These are phyloP conservation scores for Phanerodontia chrysosporium DNA, from an alignment of 768 basidiomycete genomes.

Conservation along the genomic window DNA sequence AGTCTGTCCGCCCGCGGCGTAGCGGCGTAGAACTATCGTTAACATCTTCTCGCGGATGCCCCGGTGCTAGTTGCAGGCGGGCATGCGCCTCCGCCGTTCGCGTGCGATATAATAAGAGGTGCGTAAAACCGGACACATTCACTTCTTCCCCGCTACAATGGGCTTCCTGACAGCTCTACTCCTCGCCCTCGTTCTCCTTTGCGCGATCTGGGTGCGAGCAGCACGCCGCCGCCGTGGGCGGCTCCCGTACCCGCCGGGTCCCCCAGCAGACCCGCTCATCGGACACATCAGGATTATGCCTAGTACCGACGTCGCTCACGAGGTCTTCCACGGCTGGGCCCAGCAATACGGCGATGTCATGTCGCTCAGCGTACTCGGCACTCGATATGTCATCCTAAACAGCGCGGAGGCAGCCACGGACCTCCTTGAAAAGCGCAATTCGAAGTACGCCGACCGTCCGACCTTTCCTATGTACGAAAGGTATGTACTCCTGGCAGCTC, in stretches of 20 bases:
- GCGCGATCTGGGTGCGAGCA: too few relatives aligned
- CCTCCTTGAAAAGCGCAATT: slow-evolving; percentile 34
- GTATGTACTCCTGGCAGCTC: slow-evolving; percentile 6
- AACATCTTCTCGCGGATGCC: too few relatives aligned
- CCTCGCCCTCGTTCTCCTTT: neutral
- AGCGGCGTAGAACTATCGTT: too few relatives aligned
- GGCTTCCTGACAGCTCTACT: too few relatives aligned
- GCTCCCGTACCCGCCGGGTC: slow-evolving; percentile 28
- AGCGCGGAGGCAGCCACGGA: slow-evolving; percentile 28
- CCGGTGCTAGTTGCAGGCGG: too few relatives aligned
- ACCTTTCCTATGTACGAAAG: slow-evolving; percentile 21
- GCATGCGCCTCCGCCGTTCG: too few relatives aligned
- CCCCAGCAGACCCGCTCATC: slow-evolving; percentile 33
- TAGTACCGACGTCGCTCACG: slow-evolving; percentile 18
- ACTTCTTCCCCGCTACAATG: too few relatives aligned
- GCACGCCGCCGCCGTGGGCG: neutral
- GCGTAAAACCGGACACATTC: too few relatives aligned
- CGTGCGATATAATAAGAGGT: too few relatives aligned
- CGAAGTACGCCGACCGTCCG: slow-evolving; percentile 35
- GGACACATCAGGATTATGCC: slow-evolving; percentile 36
- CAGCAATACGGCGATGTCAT: slow-evolving; percentile 32
- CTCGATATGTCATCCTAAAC: slow-evolving; percentile 30
- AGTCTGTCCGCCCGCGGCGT: too few relatives aligned
- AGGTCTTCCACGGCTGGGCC: slow-evolving; percentile 29
- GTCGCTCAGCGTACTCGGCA: slow-evolving; percentile 29